phyloP scores from a whole-genome alignment of 83 land plant species.

The Thuja plicata region DNA sequence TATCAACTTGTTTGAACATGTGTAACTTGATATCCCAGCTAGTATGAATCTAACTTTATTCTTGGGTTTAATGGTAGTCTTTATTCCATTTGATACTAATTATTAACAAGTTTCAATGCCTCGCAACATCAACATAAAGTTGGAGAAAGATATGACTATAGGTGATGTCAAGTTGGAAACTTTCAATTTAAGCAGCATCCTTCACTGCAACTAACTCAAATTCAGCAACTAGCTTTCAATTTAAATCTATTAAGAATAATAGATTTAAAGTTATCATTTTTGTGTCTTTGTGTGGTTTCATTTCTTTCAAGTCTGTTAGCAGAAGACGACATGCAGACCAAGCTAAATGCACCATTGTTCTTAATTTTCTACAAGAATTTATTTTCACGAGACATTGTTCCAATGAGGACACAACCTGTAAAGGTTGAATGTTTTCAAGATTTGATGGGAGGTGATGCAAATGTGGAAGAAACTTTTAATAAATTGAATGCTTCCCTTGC shows the following conservation, averaged over 20 bases:
- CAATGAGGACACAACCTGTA: conserved; percentile 60
- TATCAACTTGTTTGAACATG: neutral
- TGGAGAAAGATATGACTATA: conserved; percentile 45
- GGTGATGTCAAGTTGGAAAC: conserved; percentile 57
- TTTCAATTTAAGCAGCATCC: conserved; percentile 41
- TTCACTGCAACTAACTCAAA: conserved; percentile 29
- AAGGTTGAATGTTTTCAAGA: conserved; percentile 76
- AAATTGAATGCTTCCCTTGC: neutral
- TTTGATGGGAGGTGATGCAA: conserved; percentile 62
- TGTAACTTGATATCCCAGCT: neutral
- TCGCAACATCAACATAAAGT: conserved; percentile 22
- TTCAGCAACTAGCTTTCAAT: too few relatives aligned
- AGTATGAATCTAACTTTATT: neutral
- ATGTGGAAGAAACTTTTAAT: conserved; percentile 31
- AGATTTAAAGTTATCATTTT: neutral
- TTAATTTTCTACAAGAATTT: conserved; percentile 36
- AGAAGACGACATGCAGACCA: neutral
- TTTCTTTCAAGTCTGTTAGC: neutral
- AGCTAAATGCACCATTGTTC: neutral
- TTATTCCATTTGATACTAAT: neutral
- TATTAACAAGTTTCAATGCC: conserved; percentile 30
- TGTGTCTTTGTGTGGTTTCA: neutral
- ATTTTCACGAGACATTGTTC: conserved; percentile 16
- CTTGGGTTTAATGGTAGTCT: too few relatives aligned
- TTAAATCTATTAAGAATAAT: conserved; percentile 33